Percentiles rank a stretch among this genome's conserved stretches.
Conservation (phyloP, 108 stramenopile species). For the Cyclotella sp. region DNA sequence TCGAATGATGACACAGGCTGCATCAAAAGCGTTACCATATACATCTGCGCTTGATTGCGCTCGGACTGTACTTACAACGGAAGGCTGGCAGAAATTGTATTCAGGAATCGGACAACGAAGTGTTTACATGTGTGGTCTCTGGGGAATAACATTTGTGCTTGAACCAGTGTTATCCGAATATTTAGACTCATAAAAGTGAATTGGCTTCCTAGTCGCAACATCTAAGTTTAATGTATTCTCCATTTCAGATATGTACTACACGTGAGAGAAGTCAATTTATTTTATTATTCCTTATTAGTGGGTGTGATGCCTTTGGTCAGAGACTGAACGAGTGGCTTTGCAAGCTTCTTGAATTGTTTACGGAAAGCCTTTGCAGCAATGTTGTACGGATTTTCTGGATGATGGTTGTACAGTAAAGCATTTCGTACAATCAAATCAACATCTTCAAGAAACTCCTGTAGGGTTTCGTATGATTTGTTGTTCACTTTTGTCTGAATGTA, state of each 20-base stretch:
- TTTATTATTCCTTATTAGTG: neutral
- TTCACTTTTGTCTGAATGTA: conserved; percentile 79
- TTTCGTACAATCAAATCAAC: conserved; percentile 80
- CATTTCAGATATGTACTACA: neutral
- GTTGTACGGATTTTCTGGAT: conserved; percentile 76
- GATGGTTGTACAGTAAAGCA: conserved; percentile 72
- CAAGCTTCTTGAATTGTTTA: conserved; percentile 64
- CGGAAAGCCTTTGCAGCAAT: conserved; percentile 77
- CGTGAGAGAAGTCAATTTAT: neutral
- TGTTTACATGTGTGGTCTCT: conserved; percentile 68
- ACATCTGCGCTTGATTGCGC: conserved; percentile 66
- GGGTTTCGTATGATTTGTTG: conserved; percentile 59
- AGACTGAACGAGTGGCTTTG: conserved; percentile 57
- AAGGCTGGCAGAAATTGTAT: conserved; percentile 60
- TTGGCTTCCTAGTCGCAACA: neutral
- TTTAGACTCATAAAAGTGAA: conserved; percentile 2
- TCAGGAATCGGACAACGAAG: conserved; percentile 64
- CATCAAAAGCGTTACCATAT: conserved; percentile 65
- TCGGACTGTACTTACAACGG: conserved; percentile 54
- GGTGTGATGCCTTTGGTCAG: conserved; percentile 33
- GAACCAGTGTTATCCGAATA: conserved; percentile 28
- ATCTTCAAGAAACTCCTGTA: conserved; percentile 76
- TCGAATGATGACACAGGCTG: conserved; percentile 82
- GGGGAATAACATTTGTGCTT: conserved; percentile 70
- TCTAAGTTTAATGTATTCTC: neutral